Conservation (phyloP, 257 asterid species). For the Nicotiana noctiflora region DNA sequence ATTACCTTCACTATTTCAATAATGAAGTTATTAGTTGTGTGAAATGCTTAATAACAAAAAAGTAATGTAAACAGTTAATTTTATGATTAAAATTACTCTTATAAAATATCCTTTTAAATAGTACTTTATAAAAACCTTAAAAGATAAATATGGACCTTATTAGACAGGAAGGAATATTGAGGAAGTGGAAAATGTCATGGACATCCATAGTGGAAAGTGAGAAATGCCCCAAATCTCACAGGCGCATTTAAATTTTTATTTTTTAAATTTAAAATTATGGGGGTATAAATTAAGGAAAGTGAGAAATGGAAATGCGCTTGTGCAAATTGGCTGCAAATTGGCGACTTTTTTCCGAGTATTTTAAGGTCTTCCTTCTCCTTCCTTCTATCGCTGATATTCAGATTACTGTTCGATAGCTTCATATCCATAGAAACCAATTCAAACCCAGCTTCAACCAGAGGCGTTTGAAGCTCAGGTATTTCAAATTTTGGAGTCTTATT, state of each 20-base stretch:
- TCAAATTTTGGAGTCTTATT: not conserved
- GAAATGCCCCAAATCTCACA: not conserved
- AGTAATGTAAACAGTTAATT: no score
- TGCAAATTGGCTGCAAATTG: not conserved
- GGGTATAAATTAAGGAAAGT: not conserved
- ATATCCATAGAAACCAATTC: not conserved
- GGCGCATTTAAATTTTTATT: not conserved
- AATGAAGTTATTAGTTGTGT: no score
- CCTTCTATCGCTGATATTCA: not conserved
- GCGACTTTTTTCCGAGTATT: not conserved
- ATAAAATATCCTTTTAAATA: no score
- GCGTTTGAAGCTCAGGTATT: not conserved
- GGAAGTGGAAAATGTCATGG: not conserved
- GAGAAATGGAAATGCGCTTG: not conserved
- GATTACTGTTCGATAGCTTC: not conserved
- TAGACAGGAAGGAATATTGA: not conserved
- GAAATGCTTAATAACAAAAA: no score
- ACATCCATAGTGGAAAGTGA: not conserved
- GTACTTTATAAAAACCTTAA: no score
- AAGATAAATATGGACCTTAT: no score
- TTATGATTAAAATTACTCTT: no score
- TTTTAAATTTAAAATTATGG: not conserved
- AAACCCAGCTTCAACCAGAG: not conserved
- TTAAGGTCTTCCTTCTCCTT: not conserved
- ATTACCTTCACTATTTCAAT: no score